phyloP scores from a whole-genome alignment of 768 basidiomycete genomes.

The Lactarius sp. region DNA sequence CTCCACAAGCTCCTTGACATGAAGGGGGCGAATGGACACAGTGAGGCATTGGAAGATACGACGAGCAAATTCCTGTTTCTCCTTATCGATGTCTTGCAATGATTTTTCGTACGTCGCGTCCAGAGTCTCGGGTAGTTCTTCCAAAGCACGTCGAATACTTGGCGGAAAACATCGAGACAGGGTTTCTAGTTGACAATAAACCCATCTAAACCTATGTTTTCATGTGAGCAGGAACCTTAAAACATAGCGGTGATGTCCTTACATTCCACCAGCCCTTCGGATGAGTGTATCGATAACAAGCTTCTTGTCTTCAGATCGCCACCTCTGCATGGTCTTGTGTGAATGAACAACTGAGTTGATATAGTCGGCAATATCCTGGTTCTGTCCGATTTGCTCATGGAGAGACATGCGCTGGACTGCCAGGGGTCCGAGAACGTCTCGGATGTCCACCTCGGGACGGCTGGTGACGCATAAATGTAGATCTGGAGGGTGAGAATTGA shows the following conservation, averaged over 20 bases:
- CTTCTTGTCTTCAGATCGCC: not conserved
- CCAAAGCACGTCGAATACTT: too few relatives aligned
- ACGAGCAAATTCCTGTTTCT: too few relatives aligned
- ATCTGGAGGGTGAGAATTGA: not conserved
- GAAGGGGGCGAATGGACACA: too few relatives aligned
- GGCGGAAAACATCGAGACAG: too few relatives aligned
- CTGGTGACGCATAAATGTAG: not conserved
- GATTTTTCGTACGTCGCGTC: not conserved
- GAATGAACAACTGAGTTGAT: not conserved
- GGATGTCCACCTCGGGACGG: not conserved
- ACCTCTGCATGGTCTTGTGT: not conserved
- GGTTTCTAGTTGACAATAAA: too few relatives aligned
- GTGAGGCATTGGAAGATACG: too few relatives aligned
- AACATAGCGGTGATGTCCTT: not conserved
- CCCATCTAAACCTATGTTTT: not conserved
- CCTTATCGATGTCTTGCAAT: too few relatives aligned
- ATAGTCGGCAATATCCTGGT: not conserved
- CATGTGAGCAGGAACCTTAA: not conserved
- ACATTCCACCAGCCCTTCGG: not conserved
- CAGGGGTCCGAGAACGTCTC: not conserved
- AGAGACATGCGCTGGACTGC: not conserved
- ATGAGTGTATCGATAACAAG: not conserved
- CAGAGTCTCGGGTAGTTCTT: not conserved
- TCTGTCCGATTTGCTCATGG: not conserved
- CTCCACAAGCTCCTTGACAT: not conserved